Evolutionary conservation across 2,329 filamentous ascomycete genomes (phyloP), one percentile per base, ranked within the genome.

Genomic region (Cryphonectria naterciae): DNA sequence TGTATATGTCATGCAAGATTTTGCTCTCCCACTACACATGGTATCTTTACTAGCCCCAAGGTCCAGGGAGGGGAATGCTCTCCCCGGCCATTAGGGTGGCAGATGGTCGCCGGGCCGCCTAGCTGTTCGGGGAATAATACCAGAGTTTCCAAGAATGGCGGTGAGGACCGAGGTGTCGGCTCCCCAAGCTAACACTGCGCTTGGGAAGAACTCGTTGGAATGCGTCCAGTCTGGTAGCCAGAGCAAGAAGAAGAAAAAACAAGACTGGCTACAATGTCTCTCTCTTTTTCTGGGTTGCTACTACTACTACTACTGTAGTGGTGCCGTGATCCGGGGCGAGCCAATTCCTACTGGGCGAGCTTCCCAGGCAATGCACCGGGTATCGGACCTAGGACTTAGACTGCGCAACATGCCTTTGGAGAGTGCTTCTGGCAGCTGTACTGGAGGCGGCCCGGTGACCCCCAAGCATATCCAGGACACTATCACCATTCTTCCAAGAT

Each of bases 111-210:
- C 58, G 32, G 35, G 19, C 58, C 58, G 58, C 35, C 58, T 61
- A 61, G 15, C 22, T 61, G 17, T 15, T 25, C 35, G 58, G 22
- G 32, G 32, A 19, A 58, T 25, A 19, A 58, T 13, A 25, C 32
- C 58, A 39, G 58, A 22, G 6, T 56, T 32, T 61, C 58, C 58
- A 37, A 39, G 19, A 39, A 61, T 61, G 58, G 58, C 58, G 58
- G 58, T 61, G 58, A 61, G 58, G n/a, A 17, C 58, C 22, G 32
- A 15, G 35, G 35, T 35, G 22, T n/a, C 35, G 58, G 58, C 58
- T 22, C 15, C 15, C 11, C 35, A 17, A 25, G 32, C 13, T 0
- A 25, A 35, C 56, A 32, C 56, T 8, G 56, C 28, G 32, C 32
- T 37, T 37, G 35, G 32, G 5, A 60, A 37, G 32, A 39, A 25